These are phyloP conservation scores for Petunia secreta DNA, from an alignment of 257 asterid genomes.

Conservation along the genomic window DNA sequence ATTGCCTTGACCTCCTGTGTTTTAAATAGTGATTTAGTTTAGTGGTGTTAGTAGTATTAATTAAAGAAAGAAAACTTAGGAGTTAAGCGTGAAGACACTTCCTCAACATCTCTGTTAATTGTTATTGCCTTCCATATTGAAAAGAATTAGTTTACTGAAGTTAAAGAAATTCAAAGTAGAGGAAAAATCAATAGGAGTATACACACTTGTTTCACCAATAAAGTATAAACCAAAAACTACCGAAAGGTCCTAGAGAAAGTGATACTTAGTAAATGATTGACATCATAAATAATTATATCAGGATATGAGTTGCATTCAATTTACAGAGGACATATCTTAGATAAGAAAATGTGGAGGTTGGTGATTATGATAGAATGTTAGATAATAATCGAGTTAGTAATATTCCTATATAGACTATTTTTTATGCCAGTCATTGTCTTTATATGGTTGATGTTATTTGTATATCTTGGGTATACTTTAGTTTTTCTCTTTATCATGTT, in stretches of 20 bases:
- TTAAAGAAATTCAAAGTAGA: neutral
- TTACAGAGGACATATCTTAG: too few species aligned
- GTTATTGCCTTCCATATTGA: neutral
- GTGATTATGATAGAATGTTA: too few species aligned
- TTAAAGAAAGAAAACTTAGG: neutral
- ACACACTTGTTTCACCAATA: constrained; percentile 8
- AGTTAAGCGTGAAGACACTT: neutral
- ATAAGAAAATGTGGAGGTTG: too few species aligned
- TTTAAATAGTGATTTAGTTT: neutral
- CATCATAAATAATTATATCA: neutral
- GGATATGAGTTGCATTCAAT: too few species aligned
- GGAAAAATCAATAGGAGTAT: neutral
- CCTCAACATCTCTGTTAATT: neutral
- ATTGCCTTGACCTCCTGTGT: neutral
- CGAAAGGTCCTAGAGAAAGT: neutral
- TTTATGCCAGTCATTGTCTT: too few species aligned
- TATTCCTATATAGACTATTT: too few species aligned
- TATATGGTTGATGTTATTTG: too few species aligned
- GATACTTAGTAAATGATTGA: neutral
- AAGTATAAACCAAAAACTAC: neutral
- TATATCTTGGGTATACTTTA: too few species aligned
- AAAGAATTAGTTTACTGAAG: neutral
- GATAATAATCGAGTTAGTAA: too few species aligned
- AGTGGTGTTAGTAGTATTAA: neutral
- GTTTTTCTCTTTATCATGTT: too few species aligned